A percentile compares a stretch with the other conserved stretches of the same genome.
Conservation (phyloP, 2,329 filamentous ascomycete genomes). For the Fusarium staphyleae region DNA sequence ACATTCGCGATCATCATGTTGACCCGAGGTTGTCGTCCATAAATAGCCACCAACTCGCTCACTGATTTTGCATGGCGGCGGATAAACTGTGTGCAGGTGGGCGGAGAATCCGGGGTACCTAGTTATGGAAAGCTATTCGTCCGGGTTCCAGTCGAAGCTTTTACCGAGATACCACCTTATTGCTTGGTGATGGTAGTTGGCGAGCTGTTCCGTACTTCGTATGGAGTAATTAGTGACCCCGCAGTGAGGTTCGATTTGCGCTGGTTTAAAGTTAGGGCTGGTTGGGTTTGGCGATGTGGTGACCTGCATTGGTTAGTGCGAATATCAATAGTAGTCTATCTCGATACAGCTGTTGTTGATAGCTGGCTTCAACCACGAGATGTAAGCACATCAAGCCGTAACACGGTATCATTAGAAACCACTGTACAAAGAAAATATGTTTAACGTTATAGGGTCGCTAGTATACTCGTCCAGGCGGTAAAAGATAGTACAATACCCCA, state of each 20-base stretch:
- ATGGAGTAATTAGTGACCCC: no score
- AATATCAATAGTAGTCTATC: slow-evolving; percentile 3
- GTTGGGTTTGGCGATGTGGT: slow-evolving; percentile 35
- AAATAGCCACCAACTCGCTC: slow-evolving; percentile 27
- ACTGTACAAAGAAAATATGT: not conserved
- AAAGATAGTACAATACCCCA: slow-evolving; percentile 8
- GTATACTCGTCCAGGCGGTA: slow-evolving; percentile 3
- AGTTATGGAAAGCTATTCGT: slow-evolving; percentile 12
- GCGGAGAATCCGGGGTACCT: slow-evolving; percentile 16
- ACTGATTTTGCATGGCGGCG: not conserved
- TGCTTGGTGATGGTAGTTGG: not conserved
- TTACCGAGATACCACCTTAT: slow-evolving; percentile 3
- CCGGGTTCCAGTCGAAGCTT: not conserved
- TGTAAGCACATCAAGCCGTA: no score
- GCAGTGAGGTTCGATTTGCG: slow-evolving; percentile 17
- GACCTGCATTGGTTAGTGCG: slow-evolving; percentile 40
- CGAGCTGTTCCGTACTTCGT: no score
- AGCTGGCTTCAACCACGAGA: no score
- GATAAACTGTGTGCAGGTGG: slow-evolving; percentile 7
- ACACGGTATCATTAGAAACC: no score
- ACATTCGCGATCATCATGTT: slow-evolving; percentile 9
- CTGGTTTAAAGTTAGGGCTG: no score
- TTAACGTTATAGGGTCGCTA: not conserved
- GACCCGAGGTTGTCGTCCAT: slow-evolving; percentile 21
- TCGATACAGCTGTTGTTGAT: no score